These are phyloP conservation scores for Microthlaspi erraticum DNA, from an alignment of 345 rosid species.

Conservation along the genomic window DNA sequence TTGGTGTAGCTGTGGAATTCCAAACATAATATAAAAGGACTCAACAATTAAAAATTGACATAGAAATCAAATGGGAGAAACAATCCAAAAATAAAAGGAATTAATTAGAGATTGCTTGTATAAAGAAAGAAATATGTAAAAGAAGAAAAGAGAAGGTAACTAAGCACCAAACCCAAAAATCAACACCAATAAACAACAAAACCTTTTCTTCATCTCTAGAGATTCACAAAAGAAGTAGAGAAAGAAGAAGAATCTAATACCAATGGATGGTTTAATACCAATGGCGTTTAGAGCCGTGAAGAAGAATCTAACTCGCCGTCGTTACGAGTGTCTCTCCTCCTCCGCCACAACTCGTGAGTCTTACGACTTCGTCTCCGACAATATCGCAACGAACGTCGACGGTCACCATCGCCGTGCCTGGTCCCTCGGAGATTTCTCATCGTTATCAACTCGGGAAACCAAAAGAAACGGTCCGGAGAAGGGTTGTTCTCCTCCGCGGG, in stretches of 20 bases:
- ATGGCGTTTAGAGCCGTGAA: slow-evolving; percentile 66
- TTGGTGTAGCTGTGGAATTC: background rate
- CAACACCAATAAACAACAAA: slow-evolving; percentile 16
- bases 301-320: slow-evolving; percentile 64
- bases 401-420: slow-evolving; percentile 53
- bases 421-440: slow-evolving; percentile 58
- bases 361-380: slow-evolving; percentile 42
- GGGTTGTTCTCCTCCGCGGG: slow-evolving; percentile 27
- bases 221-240: background rate
- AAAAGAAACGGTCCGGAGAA: slow-evolving; percentile 29
- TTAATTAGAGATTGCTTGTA: slow-evolving; percentile 8
- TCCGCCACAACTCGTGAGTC: slow-evolving; percentile 42
- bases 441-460: slow-evolving; percentile 36
- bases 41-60: background rate
- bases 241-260: background rate
- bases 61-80: background rate
- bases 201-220: slow-evolving; percentile 18
- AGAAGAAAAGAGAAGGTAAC: slow-evolving; percentile 35
- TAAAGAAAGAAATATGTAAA: slow-evolving; percentile 33
- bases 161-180: slow-evolving; percentile 20
- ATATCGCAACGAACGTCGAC: slow-evolving; percentile 26
- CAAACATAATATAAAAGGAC: slow-evolving; percentile 4
- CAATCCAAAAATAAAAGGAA: background rate
- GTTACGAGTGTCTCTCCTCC: slow-evolving; percentile 75
- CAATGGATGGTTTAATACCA: slow-evolving; percentile 89